Base-by-base conservation (phyloP, 495 filamentous ascomycete species). In the Halenospora varia region DNA sequence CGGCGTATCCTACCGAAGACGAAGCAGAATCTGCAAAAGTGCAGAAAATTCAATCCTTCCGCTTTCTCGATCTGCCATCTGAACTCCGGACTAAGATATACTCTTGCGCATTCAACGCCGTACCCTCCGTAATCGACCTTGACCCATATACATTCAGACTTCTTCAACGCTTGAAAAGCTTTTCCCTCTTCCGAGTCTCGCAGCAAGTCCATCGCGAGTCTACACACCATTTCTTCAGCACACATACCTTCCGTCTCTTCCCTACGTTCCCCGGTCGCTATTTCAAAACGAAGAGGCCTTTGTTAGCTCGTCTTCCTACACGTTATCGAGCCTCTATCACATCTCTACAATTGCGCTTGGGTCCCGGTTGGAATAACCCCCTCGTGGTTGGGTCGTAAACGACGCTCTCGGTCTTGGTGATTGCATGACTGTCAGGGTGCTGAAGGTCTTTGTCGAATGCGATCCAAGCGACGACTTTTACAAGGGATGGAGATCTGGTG, bases 331-430 rank as follows among this genome's bases (percentile, higher is more conserved):
- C 76, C 6, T 80, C 74, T 19, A 74, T 96, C 51, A 84, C 77
- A 2, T 83, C 82, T 1, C 75, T 94, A 47, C 88, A 95, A 63
- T 70, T 95, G 58, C 84, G 90, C 10, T 71, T 96, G 1, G 90
- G 90, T 0, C 89, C 89, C 0, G 89, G 89, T 50, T 96, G 88
- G 87, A 88, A 75, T 15, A 77, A 77, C 90, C 90, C 2, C 90
- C 90, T 1, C 72, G 74, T 10, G 81, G 84, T 46, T 94, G 90
- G 89, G 77, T 79, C 2, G 84, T 91, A 23, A 85, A 83, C 60
- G 68, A 77, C 3, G 70, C 77, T 0, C 73, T 94, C 22, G 88
- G 89, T 0, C 73, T 95, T 22, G 66, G 73, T 39, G 82, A 91
- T 44, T 84, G 85, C 73, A 70, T 68, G 26, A 77, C 76, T 45